These are phyloP conservation scores for Lumnitzera racemosa DNA, from an alignment of 345 rosid species.

Conservation along the genomic window DNA sequence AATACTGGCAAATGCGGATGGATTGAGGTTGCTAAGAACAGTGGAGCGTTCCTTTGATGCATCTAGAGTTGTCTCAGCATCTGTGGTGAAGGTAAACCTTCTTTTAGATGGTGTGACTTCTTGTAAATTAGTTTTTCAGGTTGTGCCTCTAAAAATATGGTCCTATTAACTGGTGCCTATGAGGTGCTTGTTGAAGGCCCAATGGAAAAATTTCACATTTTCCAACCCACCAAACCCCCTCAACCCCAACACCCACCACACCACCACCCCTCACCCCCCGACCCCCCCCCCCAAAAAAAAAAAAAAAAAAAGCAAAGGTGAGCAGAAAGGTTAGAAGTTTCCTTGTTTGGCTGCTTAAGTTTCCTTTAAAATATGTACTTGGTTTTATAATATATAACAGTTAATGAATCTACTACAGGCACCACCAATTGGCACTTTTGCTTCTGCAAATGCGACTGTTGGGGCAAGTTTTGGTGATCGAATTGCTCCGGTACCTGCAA, in stretches of 20 bases:
- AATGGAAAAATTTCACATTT: too few relatives aligned
- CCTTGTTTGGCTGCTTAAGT: too few relatives aligned
- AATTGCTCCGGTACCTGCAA: constrained; percentile 40
- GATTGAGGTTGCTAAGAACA: constrained; percentile 52
- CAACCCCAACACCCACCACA: too few relatives aligned
- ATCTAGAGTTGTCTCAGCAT: constrained; percentile 59
- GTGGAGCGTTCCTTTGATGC: constrained; percentile 76
- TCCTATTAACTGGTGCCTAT: too few relatives aligned
- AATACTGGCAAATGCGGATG: constrained; percentile 76
- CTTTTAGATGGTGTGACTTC: neutral
- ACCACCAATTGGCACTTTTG: constrained; percentile 34
- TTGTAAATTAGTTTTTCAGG: constrained; percentile 6
- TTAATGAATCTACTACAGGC: constrained; percentile 27
- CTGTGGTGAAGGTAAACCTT: constrained; percentile 50
- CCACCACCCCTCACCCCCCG: too few relatives aligned
- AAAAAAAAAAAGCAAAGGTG: too few relatives aligned
- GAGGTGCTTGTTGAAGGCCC: too few relatives aligned
- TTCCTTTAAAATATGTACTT: too few relatives aligned
- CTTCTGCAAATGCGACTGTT: constrained; percentile 39
- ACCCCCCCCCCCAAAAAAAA: too few relatives aligned
- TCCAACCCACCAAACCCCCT: too few relatives aligned
- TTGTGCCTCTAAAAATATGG: too few relatives aligned
- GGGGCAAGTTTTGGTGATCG: constrained; percentile 50
- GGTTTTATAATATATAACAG: neutral
- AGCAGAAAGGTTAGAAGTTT: too few relatives aligned